Conservation (phyloP, 805 yeast genomes). For the Cyberlindnera suaveolens region DNA sequence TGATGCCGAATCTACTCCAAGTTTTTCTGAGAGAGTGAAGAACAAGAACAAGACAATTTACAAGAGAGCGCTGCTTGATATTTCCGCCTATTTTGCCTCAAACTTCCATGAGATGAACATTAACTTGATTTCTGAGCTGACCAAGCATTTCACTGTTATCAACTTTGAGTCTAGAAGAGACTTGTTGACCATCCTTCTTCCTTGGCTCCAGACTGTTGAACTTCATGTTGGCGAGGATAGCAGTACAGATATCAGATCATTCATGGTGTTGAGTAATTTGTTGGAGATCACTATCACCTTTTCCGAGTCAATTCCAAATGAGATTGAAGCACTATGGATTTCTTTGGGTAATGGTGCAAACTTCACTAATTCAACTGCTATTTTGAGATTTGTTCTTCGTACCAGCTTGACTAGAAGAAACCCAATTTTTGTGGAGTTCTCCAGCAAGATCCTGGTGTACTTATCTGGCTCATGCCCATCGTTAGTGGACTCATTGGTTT, state of each 20-base stretch:
- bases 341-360: conserved; percentile 78
- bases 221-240: conserved; percentile 39
- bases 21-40: conserved; percentile 63
- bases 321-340: conserved; percentile 92
- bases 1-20: conserved; percentile 46
- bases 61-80: conserved; percentile 76
- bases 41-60: conserved; percentile 78
- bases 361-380: conserved; percentile 61
- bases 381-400: conserved; percentile 61
- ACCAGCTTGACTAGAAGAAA: conserved; percentile 66
- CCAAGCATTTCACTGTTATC: conserved; percentile 61
- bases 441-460: conserved; percentile 78
- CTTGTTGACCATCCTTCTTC: conserved; percentile 70
- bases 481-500: conserved; percentile 55
- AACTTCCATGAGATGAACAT: conserved; percentile 53
- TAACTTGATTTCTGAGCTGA: conserved; percentile 63
- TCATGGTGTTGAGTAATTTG: conserved; percentile 74
- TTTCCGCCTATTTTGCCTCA: conserved; percentile 67
- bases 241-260: conserved; percentile 33
- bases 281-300: conserved; percentile 81
- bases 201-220: conserved; percentile 88
- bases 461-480: conserved; percentile 53
- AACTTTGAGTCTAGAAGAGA: conserved; percentile 61
- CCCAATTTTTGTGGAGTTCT: conserved; percentile 67
- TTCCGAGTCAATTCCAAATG: conserved; percentile 70